Conservation (phyloP, 106 monocot genomes). For the Apostasia ramifera region DNA sequence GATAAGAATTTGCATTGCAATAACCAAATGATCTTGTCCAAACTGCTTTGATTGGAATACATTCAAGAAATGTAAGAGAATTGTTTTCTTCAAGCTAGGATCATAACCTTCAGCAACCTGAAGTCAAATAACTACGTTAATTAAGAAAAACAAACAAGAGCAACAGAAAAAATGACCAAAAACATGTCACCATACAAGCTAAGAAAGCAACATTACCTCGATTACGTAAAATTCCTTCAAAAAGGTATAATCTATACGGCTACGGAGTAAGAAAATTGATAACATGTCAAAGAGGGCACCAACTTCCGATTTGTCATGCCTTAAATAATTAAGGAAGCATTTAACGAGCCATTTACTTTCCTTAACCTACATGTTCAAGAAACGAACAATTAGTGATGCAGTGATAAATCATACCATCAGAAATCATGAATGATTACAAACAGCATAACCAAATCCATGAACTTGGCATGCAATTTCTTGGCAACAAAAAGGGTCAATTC, state of each 20-base stretch:
- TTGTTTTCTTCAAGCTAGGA: conserved; percentile 82
- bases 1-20: conserved; percentile 95
- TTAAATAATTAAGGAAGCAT: conserved; percentile 90
- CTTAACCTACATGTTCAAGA: conserved; percentile 62
- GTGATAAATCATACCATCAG: not conserved
- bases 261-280: conserved; percentile 83
- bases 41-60: conserved; percentile 85
- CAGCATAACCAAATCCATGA: too few relatives aligned
- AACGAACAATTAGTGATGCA: not conserved
- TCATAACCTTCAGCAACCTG: conserved; percentile 98
- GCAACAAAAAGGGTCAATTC: too few relatives aligned
- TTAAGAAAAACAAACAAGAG: not conserved
- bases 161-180: not conserved
- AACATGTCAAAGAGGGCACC: conserved; percentile 94
- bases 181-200: not conserved
- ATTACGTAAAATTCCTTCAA: conserved; percentile 89
- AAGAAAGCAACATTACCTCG: conserved; percentile 45
- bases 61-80: conserved; percentile 79
- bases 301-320: conserved; percentile 89
- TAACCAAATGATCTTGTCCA: conserved; percentile 92
- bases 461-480: too few relatives aligned
- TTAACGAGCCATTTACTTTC: conserved; percentile 98
- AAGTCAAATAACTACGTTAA: conserved; percentile 1
- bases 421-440: not conserved
- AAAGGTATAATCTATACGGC: conserved; percentile 94